Evolutionary conservation across 2,329 filamentous ascomycete species (phyloP), one percentile per base, ranked within the genome.

Genomic region (Fusarium camptoceras): DNA sequence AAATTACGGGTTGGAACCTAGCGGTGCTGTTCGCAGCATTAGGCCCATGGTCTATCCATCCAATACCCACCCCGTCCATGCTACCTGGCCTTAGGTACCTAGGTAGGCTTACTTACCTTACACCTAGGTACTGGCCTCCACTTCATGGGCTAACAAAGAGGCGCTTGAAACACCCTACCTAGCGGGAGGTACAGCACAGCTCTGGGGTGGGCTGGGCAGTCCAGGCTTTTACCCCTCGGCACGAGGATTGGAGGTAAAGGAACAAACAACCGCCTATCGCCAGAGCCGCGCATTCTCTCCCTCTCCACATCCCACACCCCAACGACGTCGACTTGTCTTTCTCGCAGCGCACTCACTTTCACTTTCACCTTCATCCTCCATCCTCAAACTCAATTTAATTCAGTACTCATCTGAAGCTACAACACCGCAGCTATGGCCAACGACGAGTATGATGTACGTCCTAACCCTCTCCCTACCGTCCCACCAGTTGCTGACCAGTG

Each of bases 391-490:
- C 54, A 53, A 61, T 55, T 55, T 48, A 43, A 50, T 44, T 43
- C 56, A 58, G 72, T 53, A 58, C 47, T 56, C 63, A 41, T 41
- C 71, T 59, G 44, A 65, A 72, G 57, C 47, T 60, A 56, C 59
- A 64, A 44, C 60, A 74, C 75, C 78, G 78, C 82, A 85, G 87
- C 77, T 83, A 99, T 98, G 96, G 96, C 95, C 80, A 99, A 98
- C 91, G 96, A 99, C 89, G 96, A 99, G 88, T 99, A 99, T 87
- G 96, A 99, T 91, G 95, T 98, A 86, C 88, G 94, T 81, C 57
- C 53, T 49, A 44, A 47, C 64, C 68, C 59, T 55, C 58, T 66
- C 60, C 59, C 42, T 62, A 47, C 59, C 49, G 62, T 68, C 56
- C 71, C 72, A 59, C 69, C 69, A 71, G 72, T 68, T 76, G 75